Evolutionary conservation across 495 filamentous ascomycete genomes (phyloP), one percentile per base, ranked within the genome.

Genomic region (Oleoguttula mirabilis): DNA sequence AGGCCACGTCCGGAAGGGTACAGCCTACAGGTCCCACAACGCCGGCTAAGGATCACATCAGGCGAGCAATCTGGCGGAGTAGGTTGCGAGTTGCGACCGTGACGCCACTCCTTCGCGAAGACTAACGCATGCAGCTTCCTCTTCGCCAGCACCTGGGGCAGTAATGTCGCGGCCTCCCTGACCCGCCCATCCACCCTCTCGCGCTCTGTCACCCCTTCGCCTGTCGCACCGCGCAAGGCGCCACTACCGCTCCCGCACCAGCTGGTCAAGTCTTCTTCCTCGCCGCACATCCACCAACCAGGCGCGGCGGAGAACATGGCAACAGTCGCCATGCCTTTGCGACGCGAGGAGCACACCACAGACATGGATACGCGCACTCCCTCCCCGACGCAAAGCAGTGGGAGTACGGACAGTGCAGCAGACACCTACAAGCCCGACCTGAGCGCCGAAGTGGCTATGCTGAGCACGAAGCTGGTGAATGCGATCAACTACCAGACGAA

Each of bases 401-500:
- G 32, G 16, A 46, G 31, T 23, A 15, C 10, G 6, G 38, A 21
- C 16, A 21, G 35, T 10, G 19, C 19, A 21, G 38, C 28, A 12
- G 44, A 36, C 7, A 20, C 14, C 4, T 48, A 53, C 45, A 81
- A 87, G 49, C 82, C 84, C 15, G 85, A 88, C 54, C 67, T 93
- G 33, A 84, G 80, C 58, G 75, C 79, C 41, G 90, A 98, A 61
- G 87, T 96, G 10, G 81, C 90, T 21, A 73, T 84, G 3, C 68
- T 98, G 17, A 95, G 85, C 60, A 88, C 86, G 35, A 98, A 98
- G 62, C 71, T 98, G 39, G 86, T 98, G 44, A 87, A 86, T 53
- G 88, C 90, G 39, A 95, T 98, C 61, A 98, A 98, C 57, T 83
- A 90, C 56, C 92, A 96, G 65, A 95, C 90, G 3, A 82, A 69